Percentiles rank a stretch among this genome's conserved stretches.
Conservation (phyloP, 192 early-diverging fungal species). For the Entophlyctis helioformis region DNA sequence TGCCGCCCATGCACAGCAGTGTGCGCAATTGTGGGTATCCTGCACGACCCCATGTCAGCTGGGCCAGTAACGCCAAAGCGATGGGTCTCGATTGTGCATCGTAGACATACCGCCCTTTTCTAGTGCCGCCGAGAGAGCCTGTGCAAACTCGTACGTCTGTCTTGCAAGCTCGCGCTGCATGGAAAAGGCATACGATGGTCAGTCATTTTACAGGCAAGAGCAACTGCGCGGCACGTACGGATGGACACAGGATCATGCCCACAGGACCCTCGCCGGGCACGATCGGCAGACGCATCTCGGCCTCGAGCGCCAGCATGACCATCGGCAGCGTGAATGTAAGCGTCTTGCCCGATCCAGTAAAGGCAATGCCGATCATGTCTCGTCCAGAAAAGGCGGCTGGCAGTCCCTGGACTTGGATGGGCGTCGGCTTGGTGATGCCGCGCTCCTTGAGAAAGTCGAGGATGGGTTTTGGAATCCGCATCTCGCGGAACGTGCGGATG, state of each 20-base stretch:
- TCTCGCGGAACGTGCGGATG: conserved; percentile 63
- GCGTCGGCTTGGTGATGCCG: conserved; percentile 78
- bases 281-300: conserved; percentile 73
- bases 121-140: conserved; percentile 49
- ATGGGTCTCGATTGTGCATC: no score
- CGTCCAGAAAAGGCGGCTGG: conserved; percentile 81
- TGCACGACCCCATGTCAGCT: no score
- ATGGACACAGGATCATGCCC: conserved; percentile 90
- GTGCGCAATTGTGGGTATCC: conserved; percentile 60
- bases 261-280: conserved; percentile 81
- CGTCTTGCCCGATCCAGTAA: conserved; percentile 96
- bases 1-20: conserved; percentile 88
- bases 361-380: conserved; percentile 94
- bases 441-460: conserved; percentile 68
- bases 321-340: conserved; percentile 90
- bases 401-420: conserved; percentile 95
- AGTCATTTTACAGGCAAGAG: no score
- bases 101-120: no score
- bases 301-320: conserved; percentile 85
- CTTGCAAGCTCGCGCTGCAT: conserved; percentile 80
- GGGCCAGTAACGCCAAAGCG: no score
- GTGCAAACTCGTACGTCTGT: conserved; percentile 83
- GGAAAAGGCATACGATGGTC: neutral
- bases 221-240: conserved; percentile 31
- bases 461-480: conserved; percentile 75